phyloP scores from a whole-genome alignment of 1,284 basidiomycete species.

The Gomphus sp. region DNA sequence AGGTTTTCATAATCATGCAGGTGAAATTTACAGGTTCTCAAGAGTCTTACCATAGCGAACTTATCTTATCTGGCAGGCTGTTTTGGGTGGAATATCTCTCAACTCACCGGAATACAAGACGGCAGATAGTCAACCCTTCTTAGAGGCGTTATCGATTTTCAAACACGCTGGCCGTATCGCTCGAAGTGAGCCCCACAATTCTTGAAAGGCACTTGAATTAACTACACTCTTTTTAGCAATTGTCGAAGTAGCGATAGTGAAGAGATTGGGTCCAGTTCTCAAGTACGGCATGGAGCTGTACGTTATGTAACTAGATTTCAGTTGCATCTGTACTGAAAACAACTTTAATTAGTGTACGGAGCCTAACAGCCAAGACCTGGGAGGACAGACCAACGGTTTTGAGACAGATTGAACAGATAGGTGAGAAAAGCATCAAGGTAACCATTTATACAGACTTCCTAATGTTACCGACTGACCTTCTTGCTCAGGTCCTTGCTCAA shows the following conservation, averaged over 20 bases:
- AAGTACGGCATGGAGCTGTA: constrained; percentile 67
- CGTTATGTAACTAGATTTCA: constrained; percentile 15
- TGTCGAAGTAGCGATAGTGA: constrained; percentile 61
- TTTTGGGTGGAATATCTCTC: constrained; percentile 63
- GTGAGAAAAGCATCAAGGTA: constrained; percentile 47
- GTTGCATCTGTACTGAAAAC: not conserved
- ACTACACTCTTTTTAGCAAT: constrained; percentile 35
- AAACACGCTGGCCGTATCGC: constrained; percentile 60
- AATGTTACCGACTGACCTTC: not conserved
- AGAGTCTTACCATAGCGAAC: not conserved
- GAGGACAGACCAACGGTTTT: constrained; percentile 74
- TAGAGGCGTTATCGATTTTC: constrained; percentile 59
- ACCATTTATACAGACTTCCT: not conserved
- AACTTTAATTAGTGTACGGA: constrained; percentile 45
- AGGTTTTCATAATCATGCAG: constrained; percentile 65
- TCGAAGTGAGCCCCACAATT: constrained; percentile 35
- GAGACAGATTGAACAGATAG: constrained; percentile 72
- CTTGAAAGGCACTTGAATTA: not conserved
- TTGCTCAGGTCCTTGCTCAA: constrained; percentile 57
- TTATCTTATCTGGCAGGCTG: constrained; percentile 37
- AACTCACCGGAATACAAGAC: constrained; percentile 57
- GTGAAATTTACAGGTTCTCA: constrained; percentile 25
- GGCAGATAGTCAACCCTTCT: constrained; percentile 57
- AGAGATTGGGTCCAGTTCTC: constrained; percentile 49
- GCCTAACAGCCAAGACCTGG: constrained; percentile 73